Base-by-base conservation (phyloP, 2,329 filamentous ascomycete genomes). In the Fonsecaea multimorphosa region DNA sequence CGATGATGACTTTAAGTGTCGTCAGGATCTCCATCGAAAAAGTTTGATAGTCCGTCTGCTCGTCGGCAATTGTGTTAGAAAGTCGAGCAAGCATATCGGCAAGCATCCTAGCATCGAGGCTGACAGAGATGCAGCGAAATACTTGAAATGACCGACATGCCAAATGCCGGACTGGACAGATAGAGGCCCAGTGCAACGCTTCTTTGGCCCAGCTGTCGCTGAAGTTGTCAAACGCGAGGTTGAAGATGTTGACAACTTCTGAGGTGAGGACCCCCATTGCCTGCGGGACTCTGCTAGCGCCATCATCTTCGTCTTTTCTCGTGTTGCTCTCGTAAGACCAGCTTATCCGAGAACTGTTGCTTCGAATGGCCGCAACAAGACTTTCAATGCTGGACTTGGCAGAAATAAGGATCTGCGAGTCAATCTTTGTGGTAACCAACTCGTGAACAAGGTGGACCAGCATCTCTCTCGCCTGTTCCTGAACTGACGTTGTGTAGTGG, bases 11-110 rank as follows among this genome's bases (percentile, higher is more conserved):
- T 74, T 96, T 93, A 58, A 99, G 78, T 0, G 96, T 99, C 0
- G 93, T 97, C 60, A 99, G 79, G 64, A 99, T 98, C 76, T 99
- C 96, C 89, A 98, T 94, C 0, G 95, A 96, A 74, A 99, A 99
- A 0, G 93, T 94, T 74, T 97, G 92, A 61, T 97, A 96, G 78
- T 98, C 94, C 0, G 89, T 86, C 73, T 97, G 92, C 72, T 97
- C 93, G 70, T 98, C 94, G 0, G 96, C 93, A 73, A 99, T 95
- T 0, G 95, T 99, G 76, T 98, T 99, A 1, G 94, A 98, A 34
- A 99, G 83, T 54, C 96, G 86, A 12, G 91, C 93, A 24, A 99
- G 87, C 93, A 99, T 99, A 74, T 99, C 95, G 1, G 92, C 93
- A 16, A 99, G 85, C 94, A 98, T 99, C 64, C 89, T 85, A 71